Conservation (phyloP, 2,329 filamentous ascomycete genomes). For the Pseudopyricularia javanii region DNA sequence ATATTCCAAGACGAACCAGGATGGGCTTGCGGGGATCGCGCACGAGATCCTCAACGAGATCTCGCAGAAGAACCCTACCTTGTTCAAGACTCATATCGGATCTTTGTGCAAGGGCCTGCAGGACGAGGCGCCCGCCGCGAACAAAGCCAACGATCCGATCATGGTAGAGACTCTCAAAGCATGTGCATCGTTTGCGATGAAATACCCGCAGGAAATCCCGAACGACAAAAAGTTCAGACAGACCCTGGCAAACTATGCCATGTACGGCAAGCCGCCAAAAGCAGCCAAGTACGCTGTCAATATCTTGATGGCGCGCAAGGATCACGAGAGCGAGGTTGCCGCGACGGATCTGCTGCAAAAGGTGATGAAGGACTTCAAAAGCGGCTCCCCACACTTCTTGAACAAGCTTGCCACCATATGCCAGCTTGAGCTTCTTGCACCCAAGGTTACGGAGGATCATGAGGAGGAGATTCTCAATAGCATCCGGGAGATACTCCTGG, state of each 20-base stretch:
- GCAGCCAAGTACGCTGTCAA: conserved; percentile 90
- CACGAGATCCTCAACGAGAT: conserved; percentile 89
- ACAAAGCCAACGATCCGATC: conserved; percentile 53
- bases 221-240: conserved; percentile 70
- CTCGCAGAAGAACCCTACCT: conserved; percentile 74
- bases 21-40: conserved; percentile 63
- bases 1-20: conserved; percentile 71
- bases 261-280: conserved; percentile 68
- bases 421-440: conserved; percentile 64
- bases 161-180: conserved; percentile 90
- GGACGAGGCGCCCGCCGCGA: conserved; percentile 62
- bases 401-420: conserved; percentile 60
- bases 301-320: conserved; percentile 65
- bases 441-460: conserved; percentile 59
- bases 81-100: conserved; percentile 86
- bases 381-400: conserved; percentile 62
- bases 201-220: conserved; percentile 73
- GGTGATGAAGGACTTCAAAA: conserved; percentile 61
- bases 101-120: conserved; percentile 82
- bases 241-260: conserved; percentile 69
- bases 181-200: conserved; percentile 81
- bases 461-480: conserved; percentile 71
- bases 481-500: conserved; percentile 63
- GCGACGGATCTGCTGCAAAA: conserved; percentile 72
- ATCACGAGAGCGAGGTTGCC: conserved; percentile 68